These are phyloP conservation scores for Dendrocalamus sinicus DNA, from an alignment of 176 grass and related monocot species.

Conservation along the genomic window DNA sequence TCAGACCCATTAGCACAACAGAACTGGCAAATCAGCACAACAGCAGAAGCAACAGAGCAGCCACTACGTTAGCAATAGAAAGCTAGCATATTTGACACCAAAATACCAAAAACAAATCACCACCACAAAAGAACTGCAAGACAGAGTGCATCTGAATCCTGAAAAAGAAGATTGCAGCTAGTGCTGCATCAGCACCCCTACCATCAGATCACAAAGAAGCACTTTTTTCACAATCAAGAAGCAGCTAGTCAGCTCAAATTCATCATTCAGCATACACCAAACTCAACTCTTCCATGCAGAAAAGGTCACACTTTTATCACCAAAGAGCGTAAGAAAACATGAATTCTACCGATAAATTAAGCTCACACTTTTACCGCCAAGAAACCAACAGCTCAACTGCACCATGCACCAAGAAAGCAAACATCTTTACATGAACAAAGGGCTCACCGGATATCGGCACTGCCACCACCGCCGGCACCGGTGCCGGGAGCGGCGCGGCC, in stretches of 20 bases:
- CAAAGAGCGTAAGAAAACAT: neutral
- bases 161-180: neutral
- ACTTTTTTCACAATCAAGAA: neutral
- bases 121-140: neutral
- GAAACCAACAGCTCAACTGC: slow-evolving; percentile 27
- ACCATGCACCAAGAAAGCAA: slow-evolving; percentile 4
- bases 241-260: neutral
- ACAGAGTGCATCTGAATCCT: neutral
- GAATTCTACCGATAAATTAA: neutral
- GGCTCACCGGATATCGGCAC: slow-evolving; percentile 45
- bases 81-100: neutral
- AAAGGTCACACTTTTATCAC: neutral
- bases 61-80: neutral
- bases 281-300: neutral
- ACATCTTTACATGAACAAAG: slow-evolving; percentile 29
- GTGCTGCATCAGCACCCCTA: neutral
- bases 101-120: neutral
- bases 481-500: neutral
- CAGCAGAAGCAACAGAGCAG: neutral
- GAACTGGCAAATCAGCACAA: neutral
- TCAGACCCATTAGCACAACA: neutral
- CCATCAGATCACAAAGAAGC: neutral
- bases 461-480: slow-evolving; percentile 11
- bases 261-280: neutral
- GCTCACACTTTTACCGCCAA: neutral